Base-by-base conservation (phyloP, 1,139 yeast species). In the Pneumocystis canis region DNA sequence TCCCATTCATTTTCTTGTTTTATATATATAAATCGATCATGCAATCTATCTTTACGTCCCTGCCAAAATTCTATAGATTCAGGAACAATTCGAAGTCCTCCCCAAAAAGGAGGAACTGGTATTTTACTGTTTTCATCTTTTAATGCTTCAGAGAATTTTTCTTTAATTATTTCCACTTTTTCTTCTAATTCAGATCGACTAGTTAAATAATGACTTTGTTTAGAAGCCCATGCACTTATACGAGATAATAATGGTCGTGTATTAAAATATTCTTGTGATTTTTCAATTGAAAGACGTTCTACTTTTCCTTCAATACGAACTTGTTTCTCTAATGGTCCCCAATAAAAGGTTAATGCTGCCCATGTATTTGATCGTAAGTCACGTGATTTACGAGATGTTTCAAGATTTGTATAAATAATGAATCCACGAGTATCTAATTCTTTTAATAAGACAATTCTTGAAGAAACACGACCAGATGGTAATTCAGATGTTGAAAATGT, bases 141-240 rank as follows among this genome's bases (percentile, higher is more conserved):
- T 18, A 83, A 84, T 54, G 76, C 75, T 60, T 79, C 84, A 66
- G 82, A 80, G 69, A 87, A 89, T 71, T 83, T 79, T 60, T 79
- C 75, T 64, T 80, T 83, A 65, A 78, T 79, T 47, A 77, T 71
- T n/a, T 75, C 72, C 60, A 79, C 74, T 61, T 78, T 70, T 0
- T 73, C 71, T 61, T 89, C 88, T 66, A 92, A 80, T 67, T 82
- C 85, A 20, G 80, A 80, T 68, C 96, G 78, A 56, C 78, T 74
- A 28, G 73, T 70, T 39, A 92, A 78, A 0, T 77, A 78, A 64
- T 80, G 78, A 58, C 90, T 83, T 77, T 92, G 98, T 1, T 95
- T 95, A 58, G 95, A 85, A 0, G 97, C 87, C 96, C 97, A 90
- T 0, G 98, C 98, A 31, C 98, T 97, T 66, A 92, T 84, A 71